Evolutionary conservation across 768 basidiomycete species (phyloP).

Genomic region (Pulveroboletus sp.): DNA sequence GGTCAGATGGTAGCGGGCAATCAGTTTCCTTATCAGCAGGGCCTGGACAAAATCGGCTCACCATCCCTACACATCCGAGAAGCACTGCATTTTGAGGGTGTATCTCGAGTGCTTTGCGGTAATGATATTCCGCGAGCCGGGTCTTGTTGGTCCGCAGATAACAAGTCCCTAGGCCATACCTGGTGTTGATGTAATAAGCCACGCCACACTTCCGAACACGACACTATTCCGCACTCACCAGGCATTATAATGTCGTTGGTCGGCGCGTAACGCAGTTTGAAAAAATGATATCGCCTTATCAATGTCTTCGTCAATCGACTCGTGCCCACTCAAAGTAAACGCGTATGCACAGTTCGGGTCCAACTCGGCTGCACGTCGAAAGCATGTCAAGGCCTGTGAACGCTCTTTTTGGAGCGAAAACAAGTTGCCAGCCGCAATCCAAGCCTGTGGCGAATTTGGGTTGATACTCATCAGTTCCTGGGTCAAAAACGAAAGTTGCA

Average conservation of each 20-base stretch:
- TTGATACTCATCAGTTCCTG: constrained; percentile 86
- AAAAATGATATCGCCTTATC: constrained; percentile 91
- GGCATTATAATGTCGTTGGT: constrained; percentile 94
- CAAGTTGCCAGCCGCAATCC: constrained; percentile 95
- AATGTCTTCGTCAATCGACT: constrained; percentile 93
- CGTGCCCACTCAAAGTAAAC: constrained; percentile 94
- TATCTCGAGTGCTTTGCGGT: constrained; percentile 85
- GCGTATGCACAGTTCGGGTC: constrained; percentile 92
- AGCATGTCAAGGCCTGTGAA: constrained; percentile 88
- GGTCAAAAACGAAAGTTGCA: constrained; percentile 85
- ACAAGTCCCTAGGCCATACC: constrained; percentile 98
- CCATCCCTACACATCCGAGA: constrained; percentile 93
- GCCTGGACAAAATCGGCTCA: constrained; percentile 42
- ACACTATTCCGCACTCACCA: constrained; percentile 58
- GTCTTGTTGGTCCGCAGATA: constrained; percentile 93
- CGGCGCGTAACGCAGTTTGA: constrained; percentile 85
- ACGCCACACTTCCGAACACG: background rate
- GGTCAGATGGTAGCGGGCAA: constrained; percentile 2
- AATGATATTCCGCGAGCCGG: constrained; percentile 94
- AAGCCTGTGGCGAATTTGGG: constrained; percentile 79
- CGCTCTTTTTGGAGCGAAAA: constrained; percentile 95
- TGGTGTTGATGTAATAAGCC: constrained; percentile 36
- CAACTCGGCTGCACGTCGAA: constrained; percentile 84
- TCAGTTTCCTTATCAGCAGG: constrained; percentile 16
- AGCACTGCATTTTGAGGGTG: constrained; percentile 95